These are phyloP conservation scores for Entelexis paramagnoliae DNA, from an alignment of 1,139 yeast genomes.

Conservation along the genomic window DNA sequence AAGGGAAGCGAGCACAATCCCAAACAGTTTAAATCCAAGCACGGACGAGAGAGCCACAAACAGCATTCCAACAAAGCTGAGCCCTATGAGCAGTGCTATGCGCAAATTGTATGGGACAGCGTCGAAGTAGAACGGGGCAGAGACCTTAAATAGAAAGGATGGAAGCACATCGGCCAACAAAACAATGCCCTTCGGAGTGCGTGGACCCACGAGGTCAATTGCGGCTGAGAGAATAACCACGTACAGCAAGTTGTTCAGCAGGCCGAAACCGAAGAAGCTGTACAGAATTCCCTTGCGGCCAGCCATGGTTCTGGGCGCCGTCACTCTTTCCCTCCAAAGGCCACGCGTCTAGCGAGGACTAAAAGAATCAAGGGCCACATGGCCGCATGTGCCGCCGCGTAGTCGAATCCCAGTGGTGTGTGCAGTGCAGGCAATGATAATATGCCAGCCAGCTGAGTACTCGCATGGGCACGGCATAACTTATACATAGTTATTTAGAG, in stretches of 20 bases:
- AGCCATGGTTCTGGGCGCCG: background rate
- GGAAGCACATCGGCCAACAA: slow-evolving; percentile 81
- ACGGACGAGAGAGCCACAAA: slow-evolving; percentile 43
- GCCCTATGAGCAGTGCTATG: slow-evolving; percentile 43
- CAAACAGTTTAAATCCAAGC: slow-evolving; percentile 42
- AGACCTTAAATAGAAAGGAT: slow-evolving; percentile 56
- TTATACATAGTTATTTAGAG: too few relatives aligned
- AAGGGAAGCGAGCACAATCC: slow-evolving; percentile 70
- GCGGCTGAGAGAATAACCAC: slow-evolving; percentile 91
- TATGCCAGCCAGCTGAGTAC: too few relatives aligned
- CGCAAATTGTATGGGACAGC: slow-evolving; percentile 48
- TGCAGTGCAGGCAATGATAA: too few relatives aligned
- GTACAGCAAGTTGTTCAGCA: slow-evolving; percentile 77
- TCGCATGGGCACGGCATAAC: too few relatives aligned
- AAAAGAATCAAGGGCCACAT: background rate
- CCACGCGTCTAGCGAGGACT: background rate
- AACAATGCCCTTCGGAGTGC: slow-evolving; percentile 76
- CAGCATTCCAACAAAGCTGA: slow-evolving; percentile 71
- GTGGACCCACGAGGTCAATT: slow-evolving; percentile 74
- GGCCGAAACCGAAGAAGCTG: slow-evolving; percentile 69
- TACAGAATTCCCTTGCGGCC: background rate
- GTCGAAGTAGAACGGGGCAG: slow-evolving; percentile 75
- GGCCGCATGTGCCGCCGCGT: too few relatives aligned
- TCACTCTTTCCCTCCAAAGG: background rate
- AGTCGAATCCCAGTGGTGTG: too few relatives aligned